Conservation (phyloP, 176 grass and related monocot genomes). For the Leersia perrieri region DNA sequence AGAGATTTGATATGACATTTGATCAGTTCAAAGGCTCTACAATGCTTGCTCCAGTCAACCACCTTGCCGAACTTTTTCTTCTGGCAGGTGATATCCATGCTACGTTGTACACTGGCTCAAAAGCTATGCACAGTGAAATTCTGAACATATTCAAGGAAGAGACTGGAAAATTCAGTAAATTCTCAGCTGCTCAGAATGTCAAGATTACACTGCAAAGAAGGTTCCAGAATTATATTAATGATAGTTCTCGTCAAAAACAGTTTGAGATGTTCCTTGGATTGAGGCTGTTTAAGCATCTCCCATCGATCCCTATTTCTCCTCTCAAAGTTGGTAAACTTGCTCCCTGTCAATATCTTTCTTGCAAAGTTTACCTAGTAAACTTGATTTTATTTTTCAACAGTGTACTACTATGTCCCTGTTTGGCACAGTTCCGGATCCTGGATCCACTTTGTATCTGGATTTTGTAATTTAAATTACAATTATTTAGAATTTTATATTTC, state of each 20-base stretch:
- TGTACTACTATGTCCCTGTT: too few species aligned
- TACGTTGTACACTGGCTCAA: constrained; percentile 98
- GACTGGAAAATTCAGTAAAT: constrained; percentile 78
- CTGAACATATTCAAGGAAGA: constrained; percentile 99
- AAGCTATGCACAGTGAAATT: constrained; percentile 99
- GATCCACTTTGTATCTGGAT: too few species aligned
- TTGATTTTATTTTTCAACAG: constrained; percentile 32
- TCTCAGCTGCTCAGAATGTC: constrained; percentile 96
- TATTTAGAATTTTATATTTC: too few species aligned
- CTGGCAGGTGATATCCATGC: constrained; percentile 98
- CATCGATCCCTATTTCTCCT: constrained; percentile 82
- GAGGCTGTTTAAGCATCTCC: constrained; percentile 96
- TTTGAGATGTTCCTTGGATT: constrained; percentile 97
- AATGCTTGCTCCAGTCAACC: constrained; percentile 80
- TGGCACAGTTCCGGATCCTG: too few species aligned
- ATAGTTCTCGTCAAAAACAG: constrained; percentile 96
- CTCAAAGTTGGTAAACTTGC: constrained; percentile 65
- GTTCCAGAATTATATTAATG: constrained; percentile 78
- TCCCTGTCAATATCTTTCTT: constrained; percentile 23
- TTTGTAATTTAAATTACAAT: too few species aligned
- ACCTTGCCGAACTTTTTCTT: constrained; percentile 91
- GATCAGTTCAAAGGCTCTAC: constrained; percentile 92
- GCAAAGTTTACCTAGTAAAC: constrained; percentile 13
- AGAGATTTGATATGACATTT: constrained; percentile 97
- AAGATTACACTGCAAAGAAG: constrained; percentile 91